Evolutionary conservation across 495 filamentous ascomycete species (phyloP), one percentile per base, ranked within the genome.

Genomic region (Daldinia concentrica): DNA sequence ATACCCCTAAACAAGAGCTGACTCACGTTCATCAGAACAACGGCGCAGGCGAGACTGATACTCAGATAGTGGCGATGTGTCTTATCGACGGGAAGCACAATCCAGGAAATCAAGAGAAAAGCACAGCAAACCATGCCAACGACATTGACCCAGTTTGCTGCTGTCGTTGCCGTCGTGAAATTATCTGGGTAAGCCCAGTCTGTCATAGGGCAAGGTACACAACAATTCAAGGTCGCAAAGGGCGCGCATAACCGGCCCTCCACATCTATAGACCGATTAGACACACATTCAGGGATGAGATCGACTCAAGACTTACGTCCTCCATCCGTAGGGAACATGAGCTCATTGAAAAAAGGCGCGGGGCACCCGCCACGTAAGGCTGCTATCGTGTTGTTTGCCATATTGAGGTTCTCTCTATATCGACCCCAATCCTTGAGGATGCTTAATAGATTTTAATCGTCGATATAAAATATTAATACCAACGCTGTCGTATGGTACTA

Each of bases 41-140:
- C 86, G 6, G 87, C 91, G 61, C 92, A 78, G 0, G 93, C 90
- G 63, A 98, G 85, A 76, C 92, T 93, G 56, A 97, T 90, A 74
- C 92, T 97, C 51, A 98, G 80, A 74, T 98, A 98, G 77, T 98
- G 95, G 58, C 94, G 90, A 74, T 92, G 88, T 17, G 96, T 97
- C 82, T 90, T 93, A 78, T 95, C 92, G n/a, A 91, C 87, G 1
- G 96, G 93, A 54, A 99, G 85, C 14, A 92, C 87, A 6, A 89
- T 81, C 82, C 93, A 98, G 14, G 93, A 97, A 12, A 94, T 43
- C 7, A 98, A 83, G 59, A 98, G 82, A 74, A 95, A 95, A 29
- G 89, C 74, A 67, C 89, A 90, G 68, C 91, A 88, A 32, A 89
- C 83, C 34, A 94, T 85, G 63, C 92, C 86, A 7, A 84, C 88